Conservation (phyloP, 345 rosid genomes). For the Arabidopsis arenosa region DNA sequence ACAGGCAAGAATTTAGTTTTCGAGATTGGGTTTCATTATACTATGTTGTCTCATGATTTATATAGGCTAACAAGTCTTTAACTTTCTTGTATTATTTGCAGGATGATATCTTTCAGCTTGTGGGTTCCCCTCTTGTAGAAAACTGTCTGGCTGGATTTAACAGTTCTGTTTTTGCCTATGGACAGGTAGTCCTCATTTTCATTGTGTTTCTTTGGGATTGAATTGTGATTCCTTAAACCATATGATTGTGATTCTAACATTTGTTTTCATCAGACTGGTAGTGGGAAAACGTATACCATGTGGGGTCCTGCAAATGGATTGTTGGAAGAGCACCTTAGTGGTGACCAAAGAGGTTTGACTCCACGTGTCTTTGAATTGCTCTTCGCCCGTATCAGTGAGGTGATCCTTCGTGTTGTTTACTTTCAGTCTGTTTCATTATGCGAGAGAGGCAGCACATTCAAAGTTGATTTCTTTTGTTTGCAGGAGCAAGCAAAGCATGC, state of each 20-base stretch:
- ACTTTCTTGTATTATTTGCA: constrained; percentile 41
- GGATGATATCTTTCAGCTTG: constrained; percentile 83
- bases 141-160: constrained; percentile 97
- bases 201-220: constrained; percentile 4
- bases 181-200: constrained; percentile 64
- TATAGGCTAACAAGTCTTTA: constrained; percentile 18
- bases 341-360: constrained; percentile 88
- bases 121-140: constrained; percentile 91
- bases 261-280: constrained; percentile 70
- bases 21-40: not conserved
- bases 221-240: not conserved
- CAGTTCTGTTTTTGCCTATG: constrained; percentile 98
- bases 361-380: constrained; percentile 87
- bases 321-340: constrained; percentile 60
- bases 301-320: constrained; percentile 97
- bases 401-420: constrained; percentile 42
- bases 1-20: constrained; percentile 53
- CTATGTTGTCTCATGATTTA: not conserved
- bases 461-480: constrained; percentile 28
- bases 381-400: constrained; percentile 90
- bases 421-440: constrained; percentile 10
- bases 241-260: not conserved
- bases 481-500: constrained; percentile 91
- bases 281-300: constrained; percentile 97
- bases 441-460: constrained; percentile 12